A percentile compares a stretch with the other conserved stretches of the same genome.
phyloP scores from a whole-genome alignment of 805 yeast genomes.

The Millerozyma miso region DNA sequence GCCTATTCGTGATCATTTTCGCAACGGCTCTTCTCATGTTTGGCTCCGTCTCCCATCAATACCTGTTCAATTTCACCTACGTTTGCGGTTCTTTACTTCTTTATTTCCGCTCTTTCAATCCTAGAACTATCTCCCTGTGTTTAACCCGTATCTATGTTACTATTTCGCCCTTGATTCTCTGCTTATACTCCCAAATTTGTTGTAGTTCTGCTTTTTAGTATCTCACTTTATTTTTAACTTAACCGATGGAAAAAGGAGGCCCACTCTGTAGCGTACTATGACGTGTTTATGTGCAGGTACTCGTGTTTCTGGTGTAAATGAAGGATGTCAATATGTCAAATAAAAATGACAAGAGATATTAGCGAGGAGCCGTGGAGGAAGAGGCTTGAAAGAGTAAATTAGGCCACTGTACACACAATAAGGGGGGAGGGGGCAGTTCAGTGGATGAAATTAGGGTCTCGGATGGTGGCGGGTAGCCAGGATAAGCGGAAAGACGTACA shows the following conservation, averaged over 20 bases:
- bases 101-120: not conserved
- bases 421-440: no score
- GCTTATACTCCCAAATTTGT: not conserved
- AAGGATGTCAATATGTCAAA: not conserved
- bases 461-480: no score
- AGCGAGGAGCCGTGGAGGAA: no score
- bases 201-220: not conserved
- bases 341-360: not conserved
- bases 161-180: not conserved
- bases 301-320: not conserved
- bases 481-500: no score
- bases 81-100: not conserved
- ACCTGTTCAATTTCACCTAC: not conserved
- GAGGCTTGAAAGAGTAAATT: no score
- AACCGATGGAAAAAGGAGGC: not conserved
- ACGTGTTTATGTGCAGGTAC: not conserved
- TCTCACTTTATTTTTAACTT: not conserved
- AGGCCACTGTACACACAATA: no score
- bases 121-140: no score
- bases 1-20: slow-evolving; percentile 29
- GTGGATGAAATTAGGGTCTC: no score
- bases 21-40: slow-evolving; percentile 51
- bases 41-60: not conserved
- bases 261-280: not conserved
- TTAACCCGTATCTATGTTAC: not conserved